Conservation (phyloP, 2,329 filamentous ascomycete genomes). For the Zymoseptoria passerinii region DNA sequence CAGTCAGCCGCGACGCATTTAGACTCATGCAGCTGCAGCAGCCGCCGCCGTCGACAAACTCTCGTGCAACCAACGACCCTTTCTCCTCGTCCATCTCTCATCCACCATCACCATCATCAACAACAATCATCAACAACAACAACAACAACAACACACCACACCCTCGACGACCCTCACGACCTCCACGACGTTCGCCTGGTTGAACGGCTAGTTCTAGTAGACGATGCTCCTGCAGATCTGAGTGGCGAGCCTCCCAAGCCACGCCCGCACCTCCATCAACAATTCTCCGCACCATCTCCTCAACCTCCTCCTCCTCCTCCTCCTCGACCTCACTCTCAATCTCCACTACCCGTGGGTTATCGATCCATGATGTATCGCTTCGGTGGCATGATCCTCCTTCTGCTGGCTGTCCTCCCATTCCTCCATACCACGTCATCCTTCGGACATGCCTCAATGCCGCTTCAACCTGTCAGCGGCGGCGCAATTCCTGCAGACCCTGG, state of each 20-base stretch:
- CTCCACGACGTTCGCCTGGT: conserved; percentile 22
- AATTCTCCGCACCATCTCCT: not conserved
- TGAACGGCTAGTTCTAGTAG: conserved; percentile 13
- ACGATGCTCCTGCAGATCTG: conserved; percentile 10
- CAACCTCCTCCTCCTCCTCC: not conserved
- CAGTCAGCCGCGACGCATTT: no score
- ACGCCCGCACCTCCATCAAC: conserved; percentile 1
- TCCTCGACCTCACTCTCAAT: conserved; percentile 9
- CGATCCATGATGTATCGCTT: conserved; percentile 22
- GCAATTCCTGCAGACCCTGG: conserved; percentile 16
- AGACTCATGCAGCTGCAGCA: no score
- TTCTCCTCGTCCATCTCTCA: no score
- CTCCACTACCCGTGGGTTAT: conserved; percentile 12
- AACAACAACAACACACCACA: not conserved
- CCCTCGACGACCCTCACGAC: not conserved
- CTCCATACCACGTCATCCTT: conserved; percentile 20
- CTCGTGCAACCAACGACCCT: no score
- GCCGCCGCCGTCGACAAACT: no score
- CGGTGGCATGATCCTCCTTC: conserved; percentile 17
- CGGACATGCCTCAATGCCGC: conserved; percentile 16
- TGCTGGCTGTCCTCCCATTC: conserved; percentile 23
- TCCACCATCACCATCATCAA: no score
- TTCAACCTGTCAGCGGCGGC: conserved; percentile 27
- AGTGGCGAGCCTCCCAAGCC: conserved; percentile 4
- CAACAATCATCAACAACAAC: not conserved